phyloP scores from a whole-genome alignment of 495 filamentous ascomycete genomes.

The Lasiosphaeria miniovina region DNA sequence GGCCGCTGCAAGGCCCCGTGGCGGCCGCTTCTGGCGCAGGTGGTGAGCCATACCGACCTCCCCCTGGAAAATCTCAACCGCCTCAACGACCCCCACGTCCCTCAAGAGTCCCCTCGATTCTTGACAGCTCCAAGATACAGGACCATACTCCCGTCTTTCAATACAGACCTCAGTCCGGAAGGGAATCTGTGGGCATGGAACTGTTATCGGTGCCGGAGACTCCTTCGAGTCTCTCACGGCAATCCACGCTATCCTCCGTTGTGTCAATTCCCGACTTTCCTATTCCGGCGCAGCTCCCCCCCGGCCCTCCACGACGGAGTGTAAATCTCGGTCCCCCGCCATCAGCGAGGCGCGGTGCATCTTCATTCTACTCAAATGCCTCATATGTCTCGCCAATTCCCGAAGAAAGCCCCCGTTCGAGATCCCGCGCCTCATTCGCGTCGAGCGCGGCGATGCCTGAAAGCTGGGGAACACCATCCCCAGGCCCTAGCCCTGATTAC shows the following conservation, averaged over 20 bases:
- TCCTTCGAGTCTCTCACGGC: conserved; percentile 41
- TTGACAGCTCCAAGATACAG: conserved; percentile 48
- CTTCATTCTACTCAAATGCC: conserved; percentile 69
- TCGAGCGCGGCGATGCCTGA: conserved; percentile 79
- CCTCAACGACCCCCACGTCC: conserved; percentile 68
- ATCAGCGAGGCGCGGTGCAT: conserved; percentile 63
- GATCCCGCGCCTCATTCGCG: conserved; percentile 68
- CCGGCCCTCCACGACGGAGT: conserved; percentile 47
- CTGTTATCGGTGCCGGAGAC: conserved; percentile 36
- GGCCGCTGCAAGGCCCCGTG: conserved; percentile 51
- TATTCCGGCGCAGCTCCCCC: conserved; percentile 40
- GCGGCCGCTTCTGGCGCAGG: conserved; percentile 34
- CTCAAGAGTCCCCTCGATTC: conserved; percentile 53
- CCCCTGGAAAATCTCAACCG: conserved; percentile 52
- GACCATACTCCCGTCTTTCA: conserved; percentile 51
- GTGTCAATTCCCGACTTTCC: conserved; percentile 63
- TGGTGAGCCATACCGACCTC: conserved; percentile 45
- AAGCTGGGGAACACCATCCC: conserved; percentile 55
- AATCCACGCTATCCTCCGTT: conserved; percentile 54
- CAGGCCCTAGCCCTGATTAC: conserved; percentile 38
- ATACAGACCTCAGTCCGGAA: conserved; percentile 41
- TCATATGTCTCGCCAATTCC: conserved; percentile 86
- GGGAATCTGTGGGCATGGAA: conserved; percentile 27
- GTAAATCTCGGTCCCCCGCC: conserved; percentile 63
- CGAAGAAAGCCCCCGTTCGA: conserved; percentile 66